Evolutionary conservation across 192 early-diverging fungal genomes (phyloP), one percentile per base, ranked within the genome.

Genomic region (Chytriomyces hyalinus): DNA sequence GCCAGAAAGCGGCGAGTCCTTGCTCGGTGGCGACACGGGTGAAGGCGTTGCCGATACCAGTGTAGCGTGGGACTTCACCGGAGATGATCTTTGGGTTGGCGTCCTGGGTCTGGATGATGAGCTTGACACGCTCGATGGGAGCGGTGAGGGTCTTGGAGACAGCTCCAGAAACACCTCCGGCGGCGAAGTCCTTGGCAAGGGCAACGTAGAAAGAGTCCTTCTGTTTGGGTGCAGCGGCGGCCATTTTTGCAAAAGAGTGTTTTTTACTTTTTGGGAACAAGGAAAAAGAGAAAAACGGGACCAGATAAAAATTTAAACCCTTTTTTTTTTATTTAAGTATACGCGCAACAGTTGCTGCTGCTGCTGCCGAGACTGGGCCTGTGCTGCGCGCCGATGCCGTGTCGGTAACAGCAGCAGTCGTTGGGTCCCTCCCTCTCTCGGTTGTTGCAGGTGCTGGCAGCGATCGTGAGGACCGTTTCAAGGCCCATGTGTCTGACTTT

Each of bases 71-170:
- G 61, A 93, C 90, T 85, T 92, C 91, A 70, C 93, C 94, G n/a
- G 86, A 82, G 81, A 91, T 93, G 82, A 95, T 87, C 87, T 75
- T 70, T 24, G 76, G 76, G 76, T 80, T 79, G 36, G 67, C 75
- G 43, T 81, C 53, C 72, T 82, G 79, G 46, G 65, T 80, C 65
- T 80, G 79, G 61, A 77, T 80, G 47, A 78, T 48, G 49, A 98
- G 90, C 90, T 98, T 98, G 85, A 98, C 95, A 84, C 96, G 95
- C 86, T 98, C 96, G 79, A 98, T 94, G 71, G 96, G 96, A 69
- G 97, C 97, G 75, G 95, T 93, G 80, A 93, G 91, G 67, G 96
- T 97, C 93, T 99, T 99, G 90, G 97, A 95, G 85, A 99, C 93
- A 81, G 96, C 94, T 79, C 93, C 97, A 70, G 96, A 95, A 80